Evolutionary conservation across 2,329 filamentous ascomycete genomes (phyloP).

Genomic region (Fusarium bactridioides): DNA sequence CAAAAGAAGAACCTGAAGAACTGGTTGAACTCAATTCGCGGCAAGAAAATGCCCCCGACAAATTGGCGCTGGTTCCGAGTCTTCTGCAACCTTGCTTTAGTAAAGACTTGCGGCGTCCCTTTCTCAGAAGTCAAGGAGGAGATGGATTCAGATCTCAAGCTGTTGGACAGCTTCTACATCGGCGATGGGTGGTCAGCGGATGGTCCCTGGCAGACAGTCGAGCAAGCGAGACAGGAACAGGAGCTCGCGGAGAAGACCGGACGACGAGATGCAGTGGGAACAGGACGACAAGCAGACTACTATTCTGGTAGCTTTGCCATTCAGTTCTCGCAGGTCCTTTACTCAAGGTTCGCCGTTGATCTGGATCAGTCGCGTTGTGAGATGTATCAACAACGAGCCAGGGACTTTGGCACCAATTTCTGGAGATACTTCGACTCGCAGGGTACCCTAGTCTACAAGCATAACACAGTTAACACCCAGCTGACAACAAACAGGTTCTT

Average conservation of each 20-base stretch:
- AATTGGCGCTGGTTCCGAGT: slow-evolving; percentile 64
- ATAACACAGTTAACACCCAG: too few relatives aligned
- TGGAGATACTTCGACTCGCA: slow-evolving; percentile 58
- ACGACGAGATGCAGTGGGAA: slow-evolving; percentile 32
- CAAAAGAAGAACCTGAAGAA: slow-evolving; percentile 47
- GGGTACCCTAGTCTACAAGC: slow-evolving; percentile 41
- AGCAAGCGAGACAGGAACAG: slow-evolving; percentile 22
- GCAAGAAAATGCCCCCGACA: slow-evolving; percentile 54
- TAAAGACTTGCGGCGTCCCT: slow-evolving; percentile 51
- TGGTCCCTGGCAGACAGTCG: slow-evolving; percentile 49
- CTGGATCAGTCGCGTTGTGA: slow-evolving; percentile 50
- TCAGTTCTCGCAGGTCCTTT: slow-evolving; percentile 59
- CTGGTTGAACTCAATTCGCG: slow-evolving; percentile 55
- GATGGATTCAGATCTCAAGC: slow-evolving; percentile 52
- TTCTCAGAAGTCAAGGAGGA: slow-evolving; percentile 44
- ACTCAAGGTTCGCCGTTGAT: slow-evolving; percentile 52
- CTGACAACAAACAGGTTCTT: slow-evolving; percentile 48
- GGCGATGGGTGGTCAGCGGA: slow-evolving; percentile 58
- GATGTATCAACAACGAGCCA: slow-evolving; percentile 50
- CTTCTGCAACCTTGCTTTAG: slow-evolving; percentile 57
- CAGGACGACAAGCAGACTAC: slow-evolving; percentile 56
- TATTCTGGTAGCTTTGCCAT: slow-evolving; percentile 64
- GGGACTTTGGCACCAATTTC: slow-evolving; percentile 51
- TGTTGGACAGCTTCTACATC: slow-evolving; percentile 56
- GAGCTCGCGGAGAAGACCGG: slow-evolving; percentile 11